phyloP scores from a whole-genome alignment of 768 basidiomycete species.

The Galerina sulciceps region DNA sequence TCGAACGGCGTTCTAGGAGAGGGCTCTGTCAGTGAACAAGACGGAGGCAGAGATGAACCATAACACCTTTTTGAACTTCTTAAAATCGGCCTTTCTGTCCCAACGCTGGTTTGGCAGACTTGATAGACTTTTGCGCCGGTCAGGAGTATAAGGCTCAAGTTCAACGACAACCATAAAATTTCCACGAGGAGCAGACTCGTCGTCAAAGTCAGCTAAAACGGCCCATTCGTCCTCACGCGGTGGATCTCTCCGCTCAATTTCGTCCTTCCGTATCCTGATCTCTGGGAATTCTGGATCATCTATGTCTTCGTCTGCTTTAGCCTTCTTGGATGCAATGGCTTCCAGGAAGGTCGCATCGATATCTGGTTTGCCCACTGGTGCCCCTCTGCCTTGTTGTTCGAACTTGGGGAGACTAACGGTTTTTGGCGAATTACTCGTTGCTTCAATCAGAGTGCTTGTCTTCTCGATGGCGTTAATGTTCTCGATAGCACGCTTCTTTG shows the following conservation, averaged over 20 bases:
- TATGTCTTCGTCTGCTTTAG: conserved; percentile 66
- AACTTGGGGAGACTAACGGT: background rate
- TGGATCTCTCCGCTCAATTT: conserved; percentile 43
- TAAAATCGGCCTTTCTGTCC: conserved; percentile 67
- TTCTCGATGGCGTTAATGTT: conserved; percentile 37
- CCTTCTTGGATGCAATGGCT: conserved; percentile 74
- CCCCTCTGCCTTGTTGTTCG: conserved; percentile 23
- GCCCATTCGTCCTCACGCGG: conserved; percentile 53
- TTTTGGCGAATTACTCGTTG: conserved; percentile 6
- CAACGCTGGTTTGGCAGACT: conserved; percentile 34
- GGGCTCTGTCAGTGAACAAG: background rate
- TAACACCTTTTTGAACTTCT: conserved; percentile 72
- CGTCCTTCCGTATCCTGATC: conserved; percentile 70
- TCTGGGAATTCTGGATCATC: conserved; percentile 85
- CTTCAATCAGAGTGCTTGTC: conserved; percentile 7
- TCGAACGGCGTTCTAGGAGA: conserved; percentile 29
- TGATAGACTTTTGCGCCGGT: conserved; percentile 14
- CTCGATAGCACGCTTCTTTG: conserved; percentile 49
- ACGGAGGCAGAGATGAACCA: background rate
- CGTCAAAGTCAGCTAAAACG: conserved; percentile 67
- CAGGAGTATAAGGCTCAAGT: conserved; percentile 51
- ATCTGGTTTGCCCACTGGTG: conserved; percentile 56
- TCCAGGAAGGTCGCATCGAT: conserved; percentile 70
- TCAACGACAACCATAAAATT: conserved; percentile 84
- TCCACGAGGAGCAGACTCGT: conserved; percentile 62